Conservation (phyloP, 805 yeast genomes). For the Yamadazyma paraphyllophila region DNA sequence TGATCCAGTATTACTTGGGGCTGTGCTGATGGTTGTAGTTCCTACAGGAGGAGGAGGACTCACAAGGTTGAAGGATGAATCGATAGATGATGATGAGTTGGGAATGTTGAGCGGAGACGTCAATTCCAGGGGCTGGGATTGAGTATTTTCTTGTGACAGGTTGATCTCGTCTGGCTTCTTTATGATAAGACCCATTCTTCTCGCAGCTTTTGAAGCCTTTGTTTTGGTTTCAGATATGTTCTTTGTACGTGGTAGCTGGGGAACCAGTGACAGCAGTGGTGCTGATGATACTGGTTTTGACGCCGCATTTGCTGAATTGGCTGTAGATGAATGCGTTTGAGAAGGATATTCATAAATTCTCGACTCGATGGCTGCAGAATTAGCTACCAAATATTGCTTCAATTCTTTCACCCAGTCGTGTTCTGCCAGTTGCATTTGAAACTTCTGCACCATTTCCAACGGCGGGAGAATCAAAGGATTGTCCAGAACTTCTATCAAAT, state of each 20-base stretch:
- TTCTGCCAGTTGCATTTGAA: conserved; percentile 36
- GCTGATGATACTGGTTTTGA: neutral
- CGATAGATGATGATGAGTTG: conserved; percentile 17
- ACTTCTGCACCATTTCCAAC: conserved; percentile 27
- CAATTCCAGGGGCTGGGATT: conserved; percentile 2
- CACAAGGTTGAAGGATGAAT: conserved; percentile 15
- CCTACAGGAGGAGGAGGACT: conserved; percentile 16
- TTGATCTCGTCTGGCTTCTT: conserved; percentile 34
- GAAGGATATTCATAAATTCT: conserved; percentile 22
- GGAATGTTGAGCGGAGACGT: conserved; percentile 15
- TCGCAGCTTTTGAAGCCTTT: conserved; percentile 62
- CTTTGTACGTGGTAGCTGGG: conserved; percentile 26
- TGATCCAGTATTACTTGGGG: neutral
- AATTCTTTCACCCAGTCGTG: conserved; percentile 46
- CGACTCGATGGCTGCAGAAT: conserved; percentile 29
- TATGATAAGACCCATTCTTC: conserved; percentile 73
- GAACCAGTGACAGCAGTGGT: conserved; percentile 5
- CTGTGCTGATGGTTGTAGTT: conserved; percentile 16
- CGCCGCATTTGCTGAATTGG: too few relatives aligned
- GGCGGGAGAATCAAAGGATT: conserved; percentile 61
- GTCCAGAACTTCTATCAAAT: conserved; percentile 57
- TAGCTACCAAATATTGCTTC: conserved; percentile 37
- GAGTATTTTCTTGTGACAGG: conserved; percentile 6
- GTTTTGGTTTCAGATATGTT: conserved; percentile 39
- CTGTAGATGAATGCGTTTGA: too few relatives aligned